These are phyloP conservation scores for Yamadazyma tumulicola DNA, from an alignment of 805 yeast species.

Conservation along the genomic window DNA sequence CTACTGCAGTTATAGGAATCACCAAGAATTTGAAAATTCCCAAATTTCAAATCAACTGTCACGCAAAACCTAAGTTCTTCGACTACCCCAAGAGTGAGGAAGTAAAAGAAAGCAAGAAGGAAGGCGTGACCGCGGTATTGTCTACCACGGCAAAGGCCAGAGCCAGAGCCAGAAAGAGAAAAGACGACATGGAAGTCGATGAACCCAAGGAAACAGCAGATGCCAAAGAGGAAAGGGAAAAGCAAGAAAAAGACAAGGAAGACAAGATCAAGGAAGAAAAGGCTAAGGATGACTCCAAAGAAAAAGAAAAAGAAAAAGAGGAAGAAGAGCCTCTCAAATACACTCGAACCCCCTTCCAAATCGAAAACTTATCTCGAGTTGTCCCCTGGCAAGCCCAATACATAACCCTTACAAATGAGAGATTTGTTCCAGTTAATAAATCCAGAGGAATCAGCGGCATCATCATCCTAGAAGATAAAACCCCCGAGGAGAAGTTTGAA, in stretches of 20 bases:
- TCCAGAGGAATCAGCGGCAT: slow-evolving; percentile 68
- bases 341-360: slow-evolving; percentile 61
- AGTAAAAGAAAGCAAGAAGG: slow-evolving; percentile 76
- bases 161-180: slow-evolving; percentile 77
- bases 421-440: slow-evolving; percentile 82
- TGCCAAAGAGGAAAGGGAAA: slow-evolving; percentile 26
- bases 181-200: slow-evolving; percentile 49
- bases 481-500: slow-evolving; percentile 58
- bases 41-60: slow-evolving; percentile 74
- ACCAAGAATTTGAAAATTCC: slow-evolving; percentile 84
- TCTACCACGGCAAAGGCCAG: slow-evolving; percentile 94
- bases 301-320: slow-evolving; percentile 12
- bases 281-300: neutral
- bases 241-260: slow-evolving; percentile 17
- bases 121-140: slow-evolving; percentile 87
- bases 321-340: slow-evolving; percentile 44
- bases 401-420: slow-evolving; percentile 70
- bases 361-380: slow-evolving; percentile 81
- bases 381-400: slow-evolving; percentile 84
- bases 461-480: slow-evolving; percentile 63
- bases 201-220: slow-evolving; percentile 14
- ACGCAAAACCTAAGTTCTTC: slow-evolving; percentile 73
- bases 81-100: slow-evolving; percentile 86
- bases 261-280: slow-evolving; percentile 41
- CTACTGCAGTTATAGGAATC: slow-evolving; percentile 87